Conservation (phyloP, 192 early-diverging fungal species). For the Gonapodya prolifera region DNA sequence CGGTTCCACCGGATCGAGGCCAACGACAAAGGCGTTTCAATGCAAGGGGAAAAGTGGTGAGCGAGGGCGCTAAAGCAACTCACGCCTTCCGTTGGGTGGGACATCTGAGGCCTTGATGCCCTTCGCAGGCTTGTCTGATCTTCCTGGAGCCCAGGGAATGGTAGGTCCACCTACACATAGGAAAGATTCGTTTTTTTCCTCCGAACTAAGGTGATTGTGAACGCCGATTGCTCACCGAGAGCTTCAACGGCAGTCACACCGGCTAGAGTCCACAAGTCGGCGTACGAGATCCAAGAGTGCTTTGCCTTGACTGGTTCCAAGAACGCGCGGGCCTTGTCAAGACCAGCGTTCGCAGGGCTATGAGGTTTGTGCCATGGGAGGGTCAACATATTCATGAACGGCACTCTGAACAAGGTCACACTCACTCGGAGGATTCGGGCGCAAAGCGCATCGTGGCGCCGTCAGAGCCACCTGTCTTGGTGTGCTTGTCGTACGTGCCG, state of each 20-base stretch:
- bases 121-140: slow-evolving; percentile 27
- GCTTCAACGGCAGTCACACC: slow-evolving; percentile 67
- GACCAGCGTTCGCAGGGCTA: slow-evolving; percentile 2
- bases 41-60: too few species aligned
- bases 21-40: too few species aligned
- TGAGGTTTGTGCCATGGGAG: neutral
- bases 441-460: slow-evolving; percentile 57
- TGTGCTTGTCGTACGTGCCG: slow-evolving; percentile 59
- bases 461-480: slow-evolving; percentile 57
- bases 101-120: slow-evolving; percentile 25
- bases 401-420: neutral
- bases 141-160: slow-evolving; percentile 61
- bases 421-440: neutral
- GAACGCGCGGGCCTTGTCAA: slow-evolving; percentile 23
- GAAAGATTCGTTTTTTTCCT: neutral
- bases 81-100: slow-evolving; percentile 51
- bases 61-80: neutral
- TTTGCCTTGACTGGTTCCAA: slow-evolving; percentile 66
- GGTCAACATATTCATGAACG: neutral
- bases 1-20: too few species aligned
- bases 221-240: slow-evolving; percentile 10
- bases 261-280: slow-evolving; percentile 69
- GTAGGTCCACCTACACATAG: slow-evolving; percentile 50
- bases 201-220: neutral
- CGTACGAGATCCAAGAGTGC: slow-evolving; percentile 71